Conservation (phyloP, 495 filamentous ascomycete species). For the Penicillium tannophilum region DNA sequence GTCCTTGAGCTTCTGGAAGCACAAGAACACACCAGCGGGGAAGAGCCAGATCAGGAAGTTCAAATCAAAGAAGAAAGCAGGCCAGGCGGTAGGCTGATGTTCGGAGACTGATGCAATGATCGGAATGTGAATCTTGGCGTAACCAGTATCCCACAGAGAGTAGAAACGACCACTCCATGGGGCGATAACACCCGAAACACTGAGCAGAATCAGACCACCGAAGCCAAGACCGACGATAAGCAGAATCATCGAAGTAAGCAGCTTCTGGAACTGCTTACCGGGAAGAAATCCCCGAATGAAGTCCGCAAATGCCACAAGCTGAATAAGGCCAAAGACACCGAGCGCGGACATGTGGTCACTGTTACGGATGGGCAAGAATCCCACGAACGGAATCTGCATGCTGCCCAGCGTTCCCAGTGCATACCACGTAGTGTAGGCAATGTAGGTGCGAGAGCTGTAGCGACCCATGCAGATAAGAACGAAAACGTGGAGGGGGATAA, state of each 20-base stretch:
- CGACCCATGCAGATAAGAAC: constrained; percentile 96
- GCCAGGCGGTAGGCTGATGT: constrained; percentile 99
- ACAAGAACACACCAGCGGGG: constrained; percentile 97
- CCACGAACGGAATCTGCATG: constrained; percentile 99
- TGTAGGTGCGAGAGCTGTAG: constrained; percentile 91
- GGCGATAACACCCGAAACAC: constrained; percentile 85
- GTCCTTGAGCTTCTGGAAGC: constrained; percentile 89
- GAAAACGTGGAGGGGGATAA: constrained; percentile 94
- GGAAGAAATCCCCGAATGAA: constrained; percentile 85
- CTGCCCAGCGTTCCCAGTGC: constrained; percentile 93
- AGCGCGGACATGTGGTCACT: constrained; percentile 99
- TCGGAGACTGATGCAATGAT: constrained; percentile 99
- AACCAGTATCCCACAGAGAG: constrained; percentile 98
- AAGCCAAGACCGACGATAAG: constrained; percentile 73
- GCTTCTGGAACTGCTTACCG: constrained; percentile 88
- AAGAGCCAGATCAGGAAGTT: constrained; percentile 99
- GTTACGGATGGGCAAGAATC: constrained; percentile 92
- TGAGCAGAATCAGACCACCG: constrained; percentile 76
- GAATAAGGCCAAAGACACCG: constrained; percentile 93
- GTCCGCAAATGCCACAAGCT: constrained; percentile 91
- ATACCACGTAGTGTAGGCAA: constrained; percentile 97
- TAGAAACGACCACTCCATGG: constrained; percentile 99
- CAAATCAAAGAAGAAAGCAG: constrained; percentile 98
- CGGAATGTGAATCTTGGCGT: constrained; percentile 99
- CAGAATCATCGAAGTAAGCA: constrained; percentile 78